A percentile compares a stretch with the other conserved stretches of the same genome.
Evolutionary conservation across 805 yeast species (phyloP).

Genomic region (Teunomyces funiuensis): DNA sequence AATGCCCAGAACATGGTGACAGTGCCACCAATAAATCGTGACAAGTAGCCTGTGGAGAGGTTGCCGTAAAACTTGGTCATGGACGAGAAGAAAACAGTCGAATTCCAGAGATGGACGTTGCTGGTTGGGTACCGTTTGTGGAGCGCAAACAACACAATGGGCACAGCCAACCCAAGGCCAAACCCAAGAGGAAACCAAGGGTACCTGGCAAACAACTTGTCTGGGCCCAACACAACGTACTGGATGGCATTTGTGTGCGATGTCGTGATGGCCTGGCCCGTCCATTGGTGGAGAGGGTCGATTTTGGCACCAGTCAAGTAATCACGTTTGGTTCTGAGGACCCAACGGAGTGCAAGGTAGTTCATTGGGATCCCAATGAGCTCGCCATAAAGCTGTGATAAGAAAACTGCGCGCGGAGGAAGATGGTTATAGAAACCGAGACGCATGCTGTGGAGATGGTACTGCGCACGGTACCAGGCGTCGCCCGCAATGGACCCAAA

Average conservation of each 20-base stretch:
- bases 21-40: constrained; percentile 49
- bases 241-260: constrained; percentile 51
- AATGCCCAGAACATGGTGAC: constrained; percentile 46
- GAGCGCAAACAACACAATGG: constrained; percentile 30
- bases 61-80: constrained; percentile 51
- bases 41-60: constrained; percentile 48
- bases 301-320: constrained; percentile 32
- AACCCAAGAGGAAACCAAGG: constrained; percentile 47
- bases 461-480: constrained; percentile 48
- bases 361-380: constrained; percentile 53
- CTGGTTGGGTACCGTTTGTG: constrained; percentile 27
- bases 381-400: constrained; percentile 54
- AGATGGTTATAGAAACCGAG: constrained; percentile 54
- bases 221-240: constrained; percentile 51
- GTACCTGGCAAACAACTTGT: constrained; percentile 42
- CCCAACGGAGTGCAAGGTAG: constrained; percentile 50
- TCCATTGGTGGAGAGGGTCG: constrained; percentile 54
- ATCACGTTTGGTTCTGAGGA: constrained; percentile 37
- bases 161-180: constrained; percentile 38
- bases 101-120: constrained; percentile 41
- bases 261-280: constrained; percentile 43
- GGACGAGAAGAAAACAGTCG: constrained; percentile 49
- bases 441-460: constrained; percentile 36
- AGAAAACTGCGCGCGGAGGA: constrained; percentile 51
- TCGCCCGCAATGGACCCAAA: constrained; percentile 56